These are phyloP conservation scores for Scheffersomyces lignicola DNA, from an alignment of 1,139 yeast species.

Conservation along the genomic window DNA sequence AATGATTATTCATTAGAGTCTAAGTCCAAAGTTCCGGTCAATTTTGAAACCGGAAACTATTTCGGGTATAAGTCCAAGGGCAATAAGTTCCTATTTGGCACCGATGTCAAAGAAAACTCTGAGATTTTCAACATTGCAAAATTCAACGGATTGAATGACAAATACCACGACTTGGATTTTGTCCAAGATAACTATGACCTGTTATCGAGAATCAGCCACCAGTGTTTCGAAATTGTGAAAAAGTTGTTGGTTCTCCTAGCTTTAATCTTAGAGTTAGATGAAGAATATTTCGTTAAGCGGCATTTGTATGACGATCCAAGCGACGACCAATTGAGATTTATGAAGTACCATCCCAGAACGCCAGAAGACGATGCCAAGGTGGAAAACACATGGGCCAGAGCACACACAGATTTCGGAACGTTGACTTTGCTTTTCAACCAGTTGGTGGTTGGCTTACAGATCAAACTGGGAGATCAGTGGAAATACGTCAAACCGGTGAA, in stretches of 20 bases:
- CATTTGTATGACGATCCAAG: slow-evolving; percentile 31
- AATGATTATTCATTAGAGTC: slow-evolving; percentile 25
- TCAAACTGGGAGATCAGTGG: slow-evolving; percentile 23
- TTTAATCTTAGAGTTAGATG: slow-evolving; percentile 31
- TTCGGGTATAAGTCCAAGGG: slow-evolving; percentile 32
- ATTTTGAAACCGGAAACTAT: slow-evolving; percentile 30
- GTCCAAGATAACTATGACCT: slow-evolving; percentile 20
- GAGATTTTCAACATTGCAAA: slow-evolving; percentile 36
- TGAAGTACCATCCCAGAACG: slow-evolving; percentile 30
- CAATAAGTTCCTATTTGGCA: slow-evolving; percentile 25
- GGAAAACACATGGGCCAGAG: slow-evolving; percentile 31
- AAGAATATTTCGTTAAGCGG: slow-evolving; percentile 27
- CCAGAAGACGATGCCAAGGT: slow-evolving; percentile 26
- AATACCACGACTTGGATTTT: slow-evolving; percentile 24
- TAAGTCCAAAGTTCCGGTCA: slow-evolving; percentile 23
- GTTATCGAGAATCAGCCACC: slow-evolving; percentile 22
- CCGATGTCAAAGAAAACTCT: slow-evolving; percentile 28
- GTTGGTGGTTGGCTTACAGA: slow-evolving; percentile 30
- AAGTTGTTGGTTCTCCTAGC: slow-evolving; percentile 31
- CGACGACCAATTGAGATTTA: slow-evolving; percentile 33
- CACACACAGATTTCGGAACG: slow-evolving; percentile 33
- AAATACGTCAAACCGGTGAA: slow-evolving; percentile 29
- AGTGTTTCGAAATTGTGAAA: slow-evolving; percentile 22
- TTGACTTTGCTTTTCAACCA: slow-evolving; percentile 29
- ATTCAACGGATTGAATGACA: slow-evolving; percentile 23